Conservation (phyloP, 2,329 filamentous ascomycete species). For the Nemania bipapillata region DNA sequence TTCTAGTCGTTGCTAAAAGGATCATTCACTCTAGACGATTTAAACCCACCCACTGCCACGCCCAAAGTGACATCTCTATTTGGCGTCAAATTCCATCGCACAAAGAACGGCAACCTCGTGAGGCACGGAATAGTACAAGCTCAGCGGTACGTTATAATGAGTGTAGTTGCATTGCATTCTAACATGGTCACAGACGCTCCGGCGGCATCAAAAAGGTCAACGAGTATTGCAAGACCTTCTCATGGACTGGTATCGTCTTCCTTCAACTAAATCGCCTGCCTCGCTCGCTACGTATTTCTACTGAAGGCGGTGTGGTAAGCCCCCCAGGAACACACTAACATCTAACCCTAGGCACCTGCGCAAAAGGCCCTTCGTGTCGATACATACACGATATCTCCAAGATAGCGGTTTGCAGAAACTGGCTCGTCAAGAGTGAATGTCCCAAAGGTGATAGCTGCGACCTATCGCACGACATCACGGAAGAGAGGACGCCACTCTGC, state of each 20-base stretch:
- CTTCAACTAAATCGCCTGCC: constrained; percentile 51
- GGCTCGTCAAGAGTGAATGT: constrained; percentile 82
- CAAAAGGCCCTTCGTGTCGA: constrained; percentile 81
- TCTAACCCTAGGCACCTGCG: constrained; percentile 75
- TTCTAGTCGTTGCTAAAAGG: constrained; percentile 37
- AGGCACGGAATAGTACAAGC: constrained; percentile 78
- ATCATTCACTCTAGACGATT: constrained; percentile 60
- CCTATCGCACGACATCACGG: constrained; percentile 85
- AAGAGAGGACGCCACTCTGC: constrained; percentile 87
- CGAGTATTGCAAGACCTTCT: constrained; percentile 78
- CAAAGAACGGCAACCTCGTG: constrained; percentile 87
- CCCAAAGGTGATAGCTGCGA: constrained; percentile 82
- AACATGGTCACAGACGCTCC: constrained; percentile 58
- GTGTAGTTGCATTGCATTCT: constrained; percentile 51
- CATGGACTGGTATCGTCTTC: constrained; percentile 73
- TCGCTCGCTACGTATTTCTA: constrained; percentile 50
- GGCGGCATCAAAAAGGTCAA: constrained; percentile 73
- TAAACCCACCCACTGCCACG: constrained; percentile 71
- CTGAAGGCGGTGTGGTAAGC: constrained; percentile 56
- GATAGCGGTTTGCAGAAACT: constrained; percentile 90
- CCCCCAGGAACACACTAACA: constrained; percentile 58
- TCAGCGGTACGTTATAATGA: constrained; percentile 71
- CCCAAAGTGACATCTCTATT: constrained; percentile 78
- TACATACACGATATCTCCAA: constrained; percentile 86
- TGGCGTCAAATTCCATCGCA: constrained; percentile 84